These are phyloP conservation scores for Apiospora aurea DNA, from an alignment of 2,329 filamentous ascomycete genomes.

Conservation along the genomic window DNA sequence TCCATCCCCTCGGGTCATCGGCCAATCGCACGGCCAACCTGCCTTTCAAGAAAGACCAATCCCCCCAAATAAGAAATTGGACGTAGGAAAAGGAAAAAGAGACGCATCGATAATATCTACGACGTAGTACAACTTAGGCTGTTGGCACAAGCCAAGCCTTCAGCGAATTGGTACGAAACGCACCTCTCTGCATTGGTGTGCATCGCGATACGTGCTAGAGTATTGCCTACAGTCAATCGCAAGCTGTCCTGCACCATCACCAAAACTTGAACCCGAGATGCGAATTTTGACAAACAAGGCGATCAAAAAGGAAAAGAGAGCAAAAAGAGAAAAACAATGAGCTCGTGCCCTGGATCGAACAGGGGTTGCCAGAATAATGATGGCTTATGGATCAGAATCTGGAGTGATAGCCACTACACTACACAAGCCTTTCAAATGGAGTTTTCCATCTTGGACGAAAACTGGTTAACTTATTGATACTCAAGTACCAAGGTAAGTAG, in stretches of 20 bases:
- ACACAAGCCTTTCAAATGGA: not conserved
- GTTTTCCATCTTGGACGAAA: no score
- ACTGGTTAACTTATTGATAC: not conserved
- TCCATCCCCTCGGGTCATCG: not conserved
- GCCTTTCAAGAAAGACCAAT: not conserved
- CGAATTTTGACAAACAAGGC: not conserved
- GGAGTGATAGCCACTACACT: constrained; percentile 19
- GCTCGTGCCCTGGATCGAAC: constrained; percentile 20
- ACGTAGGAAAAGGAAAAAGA: no score
- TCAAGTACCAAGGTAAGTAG: no score
- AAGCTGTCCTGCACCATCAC: no score
- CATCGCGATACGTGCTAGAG: no score
- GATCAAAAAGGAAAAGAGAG: not conserved
- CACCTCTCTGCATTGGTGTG: no score
- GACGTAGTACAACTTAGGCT: no score
- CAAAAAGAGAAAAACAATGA: not conserved
- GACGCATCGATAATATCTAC: no score
- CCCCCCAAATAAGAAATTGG: no score
- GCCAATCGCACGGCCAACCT: not conserved
- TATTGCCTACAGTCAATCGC: no score
- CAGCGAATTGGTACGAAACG: no score
- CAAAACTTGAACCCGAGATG: not conserved
- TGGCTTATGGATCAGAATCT: constrained; percentile 14
- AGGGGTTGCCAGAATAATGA: constrained; percentile 13
- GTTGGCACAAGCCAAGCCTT: no score